Percentiles rank a stretch among this genome's conserved stretches.
Conservation (phyloP, 2,329 filamentous ascomycete species). For the Pseudocercospora eumusae region DNA sequence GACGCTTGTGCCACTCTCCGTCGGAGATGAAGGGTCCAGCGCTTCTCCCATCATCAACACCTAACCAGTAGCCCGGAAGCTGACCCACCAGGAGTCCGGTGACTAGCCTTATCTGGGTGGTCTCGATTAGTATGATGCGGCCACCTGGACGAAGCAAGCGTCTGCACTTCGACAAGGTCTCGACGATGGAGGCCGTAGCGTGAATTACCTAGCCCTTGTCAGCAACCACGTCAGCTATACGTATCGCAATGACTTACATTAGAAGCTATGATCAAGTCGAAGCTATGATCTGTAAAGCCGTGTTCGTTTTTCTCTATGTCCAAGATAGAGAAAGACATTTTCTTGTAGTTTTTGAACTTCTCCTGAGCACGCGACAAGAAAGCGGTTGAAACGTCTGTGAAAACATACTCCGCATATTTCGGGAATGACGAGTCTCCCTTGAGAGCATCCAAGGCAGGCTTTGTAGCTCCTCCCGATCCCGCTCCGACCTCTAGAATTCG, state of each 20-base stretch:
- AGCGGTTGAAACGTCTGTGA: not conserved
- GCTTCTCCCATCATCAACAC: not conserved
- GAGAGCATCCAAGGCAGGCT: conserved; percentile 4
- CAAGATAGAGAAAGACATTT: not conserved
- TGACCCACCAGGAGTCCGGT: not conserved
- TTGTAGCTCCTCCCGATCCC: conserved; percentile 5
- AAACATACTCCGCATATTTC: not conserved
- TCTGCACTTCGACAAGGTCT: conserved; percentile 6
- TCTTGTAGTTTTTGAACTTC: not conserved
- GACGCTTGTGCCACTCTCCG: conserved; percentile 1
- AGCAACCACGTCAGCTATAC: not conserved
- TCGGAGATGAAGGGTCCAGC: conserved; percentile 2
- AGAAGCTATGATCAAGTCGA: not conserved
- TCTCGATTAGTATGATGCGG: not conserved
- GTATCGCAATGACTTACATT: not conserved
- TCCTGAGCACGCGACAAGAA: not conserved
- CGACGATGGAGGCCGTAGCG: not conserved
- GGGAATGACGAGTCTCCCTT: not conserved
- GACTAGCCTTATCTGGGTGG: not conserved
- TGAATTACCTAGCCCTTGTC: not conserved
- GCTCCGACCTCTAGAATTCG: conserved; percentile 8
- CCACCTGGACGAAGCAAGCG: not conserved
- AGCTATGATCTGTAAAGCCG: not conserved
- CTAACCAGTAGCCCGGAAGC: not conserved
- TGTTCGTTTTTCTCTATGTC: not conserved